phyloP scores from a whole-genome alignment of 495 filamentous ascomycete genomes.

The Hypomontagnella submonticulosa region DNA sequence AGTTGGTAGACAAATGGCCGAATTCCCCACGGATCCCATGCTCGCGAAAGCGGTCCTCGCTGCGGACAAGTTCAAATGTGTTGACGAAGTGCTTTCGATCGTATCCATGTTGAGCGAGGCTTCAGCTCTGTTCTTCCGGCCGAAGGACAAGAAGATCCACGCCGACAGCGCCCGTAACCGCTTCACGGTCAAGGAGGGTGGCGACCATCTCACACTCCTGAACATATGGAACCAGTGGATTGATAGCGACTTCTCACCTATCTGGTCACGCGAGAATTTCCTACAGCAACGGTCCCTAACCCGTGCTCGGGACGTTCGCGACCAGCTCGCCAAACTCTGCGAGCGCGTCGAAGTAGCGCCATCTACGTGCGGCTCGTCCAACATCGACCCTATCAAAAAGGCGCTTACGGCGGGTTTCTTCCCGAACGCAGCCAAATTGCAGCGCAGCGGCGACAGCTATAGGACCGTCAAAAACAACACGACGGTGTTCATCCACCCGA shows the following conservation, averaged over 20 bases:
- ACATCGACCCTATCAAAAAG: conserved; percentile 82
- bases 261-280: conserved; percentile 95
- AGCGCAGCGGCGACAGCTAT: conserved; percentile 88
- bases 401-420: conserved; percentile 95
- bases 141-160: conserved; percentile 97
- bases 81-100: conserved; percentile 94
- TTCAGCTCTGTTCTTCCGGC: conserved; percentile 90
- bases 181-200: conserved; percentile 92
- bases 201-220: conserved; percentile 90
- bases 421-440: conserved; percentile 88
- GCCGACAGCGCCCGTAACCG: conserved; percentile 92
- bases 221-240: conserved; percentile 99
- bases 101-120: conserved; percentile 94
- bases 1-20: conserved; percentile 93
- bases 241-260: conserved; percentile 86
- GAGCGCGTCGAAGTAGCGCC: conserved; percentile 85
- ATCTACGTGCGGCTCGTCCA: conserved; percentile 72
- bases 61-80: conserved; percentile 86
- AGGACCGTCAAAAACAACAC: conserved; percentile 93
- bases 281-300: conserved; percentile 87
- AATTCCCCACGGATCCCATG: conserved; percentile 96
- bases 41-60: conserved; percentile 92
- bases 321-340: conserved; percentile 94
- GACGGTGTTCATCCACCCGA: conserved; percentile 91
- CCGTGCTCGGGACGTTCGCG: conserved; percentile 89